phyloP scores from a whole-genome alignment of 2,329 filamentous ascomycete genomes.

The Dactylellina parvicollis region DNA sequence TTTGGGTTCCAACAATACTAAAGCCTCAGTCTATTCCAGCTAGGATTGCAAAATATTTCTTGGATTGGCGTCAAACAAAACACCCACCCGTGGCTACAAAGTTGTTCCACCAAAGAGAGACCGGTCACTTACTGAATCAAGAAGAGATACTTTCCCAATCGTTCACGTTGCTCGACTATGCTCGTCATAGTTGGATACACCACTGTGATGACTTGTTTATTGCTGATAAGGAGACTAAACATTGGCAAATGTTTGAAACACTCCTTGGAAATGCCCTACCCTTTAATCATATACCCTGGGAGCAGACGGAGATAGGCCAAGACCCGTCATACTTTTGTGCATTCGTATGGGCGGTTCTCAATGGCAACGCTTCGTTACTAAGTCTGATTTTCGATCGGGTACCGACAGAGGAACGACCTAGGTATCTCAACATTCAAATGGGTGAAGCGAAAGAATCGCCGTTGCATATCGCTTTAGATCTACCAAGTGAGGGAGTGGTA shows the following conservation, averaged over 20 bases:
- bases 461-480: conserved; percentile 4
- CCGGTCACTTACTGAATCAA: neutral
- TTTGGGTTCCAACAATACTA: conserved; percentile 4
- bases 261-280: conserved; percentile 12
- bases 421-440: neutral
- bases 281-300: conserved; percentile 19
- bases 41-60: conserved; percentile 5
- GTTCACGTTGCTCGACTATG: conserved; percentile 17
- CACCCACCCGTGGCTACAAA: neutral
- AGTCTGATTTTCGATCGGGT: conserved; percentile 12
- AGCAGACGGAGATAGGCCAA: neutral
- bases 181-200: conserved; percentile 17
- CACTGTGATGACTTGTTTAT: conserved; percentile 12
- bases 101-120: conserved; percentile 4
- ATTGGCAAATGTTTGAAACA: conserved; percentile 11
- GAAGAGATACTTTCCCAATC: neutral
- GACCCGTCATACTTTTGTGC: neutral
- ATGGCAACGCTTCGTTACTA: conserved; percentile 13
- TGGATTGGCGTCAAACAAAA: conserved; percentile 10
- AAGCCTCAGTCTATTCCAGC: conserved; percentile 4
- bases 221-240: neutral
- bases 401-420: neutral
- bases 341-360: conserved; percentile 1
- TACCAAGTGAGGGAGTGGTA: conserved; percentile 2
- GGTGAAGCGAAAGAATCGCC: conserved; percentile 11